Evolutionary conservation across 2,329 filamentous ascomycete genomes (phyloP).

Genomic region (Gnomoniopsis sp.): DNA sequence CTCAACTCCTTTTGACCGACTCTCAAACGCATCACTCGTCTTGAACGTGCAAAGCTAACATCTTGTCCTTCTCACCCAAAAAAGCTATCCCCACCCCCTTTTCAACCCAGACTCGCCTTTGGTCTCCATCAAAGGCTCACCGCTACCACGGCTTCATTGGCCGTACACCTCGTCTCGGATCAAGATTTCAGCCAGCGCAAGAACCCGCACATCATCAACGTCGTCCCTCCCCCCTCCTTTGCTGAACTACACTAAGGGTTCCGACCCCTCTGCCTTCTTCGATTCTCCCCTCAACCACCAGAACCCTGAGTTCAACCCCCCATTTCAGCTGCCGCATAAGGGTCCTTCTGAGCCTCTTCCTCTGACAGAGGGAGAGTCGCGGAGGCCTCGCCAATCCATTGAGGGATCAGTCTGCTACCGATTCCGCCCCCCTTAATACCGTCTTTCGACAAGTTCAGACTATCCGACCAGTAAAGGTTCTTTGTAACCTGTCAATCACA

Average conservation of each 20-base stretch:
- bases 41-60: slow-evolving; percentile 1
- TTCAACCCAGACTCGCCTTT: slow-evolving; percentile 50
- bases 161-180: slow-evolving; percentile 61
- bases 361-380: slow-evolving; percentile 99
- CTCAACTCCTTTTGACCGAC: background rate
- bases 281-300: slow-evolving; percentile 43
- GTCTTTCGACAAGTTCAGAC: slow-evolving; percentile 26
- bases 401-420: slow-evolving; percentile 88
- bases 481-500: background rate
- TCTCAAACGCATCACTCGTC: background rate
- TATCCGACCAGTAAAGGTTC: slow-evolving; percentile 5
- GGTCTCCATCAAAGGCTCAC: slow-evolving; percentile 63
- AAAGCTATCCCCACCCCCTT: background rate
- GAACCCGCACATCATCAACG: slow-evolving; percentile 65
- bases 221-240: slow-evolving; percentile 54
- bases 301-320: slow-evolving; percentile 53
- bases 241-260: slow-evolving; percentile 46
- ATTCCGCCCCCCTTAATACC: slow-evolving; percentile 93
- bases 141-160: slow-evolving; percentile 59
- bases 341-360: slow-evolving; percentile 97
- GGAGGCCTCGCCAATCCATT: slow-evolving; percentile 92
- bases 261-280: slow-evolving; percentile 47
- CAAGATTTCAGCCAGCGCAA: slow-evolving; percentile 68
- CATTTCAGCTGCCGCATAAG: slow-evolving; percentile 99
- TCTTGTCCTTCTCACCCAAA: background rate